Conservation (phyloP, 129 eudicot species). For the Daucus carota region DH1_v3.0 NC_030383.2:14609501-14610000, state of each 20-base stretch:
- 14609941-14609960: background rate
- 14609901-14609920: background rate
- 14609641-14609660: constrained; percentile 67
- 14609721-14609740: constrained; percentile 74
- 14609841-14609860: constrained; percentile 7
- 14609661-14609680: constrained; percentile 70
- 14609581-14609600: too few species aligned
- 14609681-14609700: constrained; percentile 60
- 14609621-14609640: constrained; percentile 2
- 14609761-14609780: constrained; percentile 51
- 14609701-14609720: constrained; percentile 85
- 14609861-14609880: background rate
- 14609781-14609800: constrained; percentile 47
- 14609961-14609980: background rate
- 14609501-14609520: background rate
- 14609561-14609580: background rate
- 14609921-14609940: background rate
- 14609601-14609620: too few species aligned
- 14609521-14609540: too few species aligned
- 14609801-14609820: constrained; percentile 36
- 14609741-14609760: constrained; percentile 63
- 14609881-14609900: background rate
- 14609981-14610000: background rate
- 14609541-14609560: background rate
- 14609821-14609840: constrained; percentile 17